These are phyloP conservation scores for Jackrogersella multiformis DNA, from an alignment of 495 filamentous ascomycete genomes.

Conservation along the genomic window DNA sequence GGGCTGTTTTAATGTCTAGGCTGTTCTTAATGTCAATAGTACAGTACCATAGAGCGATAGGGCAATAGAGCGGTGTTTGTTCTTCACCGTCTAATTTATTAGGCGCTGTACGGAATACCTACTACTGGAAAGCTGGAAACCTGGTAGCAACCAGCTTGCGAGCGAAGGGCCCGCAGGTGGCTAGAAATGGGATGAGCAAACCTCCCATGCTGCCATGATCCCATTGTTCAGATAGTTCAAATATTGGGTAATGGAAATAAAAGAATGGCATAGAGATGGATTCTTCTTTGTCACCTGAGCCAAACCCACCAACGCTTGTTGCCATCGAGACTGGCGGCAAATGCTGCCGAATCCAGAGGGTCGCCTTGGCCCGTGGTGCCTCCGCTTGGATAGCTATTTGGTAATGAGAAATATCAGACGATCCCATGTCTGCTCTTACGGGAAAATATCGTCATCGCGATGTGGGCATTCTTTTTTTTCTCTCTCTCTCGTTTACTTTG, in stretches of 20 bases:
- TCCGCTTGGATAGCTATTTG: constrained; percentile 45
- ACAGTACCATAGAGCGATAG: constrained; percentile 10
- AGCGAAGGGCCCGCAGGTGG: constrained; percentile 25
- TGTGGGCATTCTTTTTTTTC: constrained; percentile 23
- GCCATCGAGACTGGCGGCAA: constrained; percentile 41
- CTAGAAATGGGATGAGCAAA: constrained; percentile 33
- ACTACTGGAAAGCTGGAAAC: too few species aligned
- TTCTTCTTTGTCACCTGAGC: constrained; percentile 53
- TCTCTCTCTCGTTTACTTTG: too few species aligned
- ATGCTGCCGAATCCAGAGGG: constrained; percentile 27
- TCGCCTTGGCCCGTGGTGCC: constrained; percentile 30
- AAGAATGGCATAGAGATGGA: constrained; percentile 41
- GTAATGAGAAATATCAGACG: constrained; percentile 46
- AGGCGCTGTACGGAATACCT: constrained; percentile 28
- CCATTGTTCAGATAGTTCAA: constrained; percentile 44
- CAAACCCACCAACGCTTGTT: constrained; percentile 43
- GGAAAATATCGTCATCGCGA: constrained; percentile 41
- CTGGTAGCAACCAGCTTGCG: constrained; percentile 3
- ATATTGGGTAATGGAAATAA: constrained; percentile 55
- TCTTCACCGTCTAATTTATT: constrained; percentile 39
- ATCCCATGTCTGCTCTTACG: constrained; percentile 32
- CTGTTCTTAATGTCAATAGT: constrained; percentile 34
- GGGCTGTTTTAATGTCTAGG: too few species aligned
- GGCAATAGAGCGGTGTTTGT: constrained; percentile 13
- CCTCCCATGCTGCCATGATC: constrained; percentile 41